Evolutionary conservation across 805 yeast genomes (phyloP), one percentile per base, ranked within the genome.

Genomic region (Candida koratica): DNA sequence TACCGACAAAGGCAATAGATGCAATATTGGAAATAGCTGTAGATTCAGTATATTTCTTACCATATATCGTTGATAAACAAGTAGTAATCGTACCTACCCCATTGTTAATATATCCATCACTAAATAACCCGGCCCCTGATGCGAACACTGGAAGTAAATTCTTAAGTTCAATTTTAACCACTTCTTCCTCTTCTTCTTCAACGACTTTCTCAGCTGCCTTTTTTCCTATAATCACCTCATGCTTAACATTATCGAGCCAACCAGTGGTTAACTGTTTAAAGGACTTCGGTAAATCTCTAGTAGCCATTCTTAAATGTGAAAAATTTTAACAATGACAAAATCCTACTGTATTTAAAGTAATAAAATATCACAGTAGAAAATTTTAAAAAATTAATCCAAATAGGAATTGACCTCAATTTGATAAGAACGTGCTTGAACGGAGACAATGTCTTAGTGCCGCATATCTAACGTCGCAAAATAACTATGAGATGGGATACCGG

Each of bases 71-170:
- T 12, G 71, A 56, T 44, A 89, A 68, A 64, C 89, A 79, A 12
- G 89, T 77, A 23, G 81, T 71, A 12, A 82, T 94, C 7, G 93
- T 73, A 41, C 85, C 75, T 39, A 86, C 83, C 36, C 93, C 79
- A 61, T 85, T 86, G 58, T 88, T 88, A 42, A 86, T 82, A 56
- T 88, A 89, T 36, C 97, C 97, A 61, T 90, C 97, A 24, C 94
- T 81, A 61, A 89, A 88, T 30, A 89, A 69, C 37, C 96, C 97
- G 0, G 96, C 93, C 44, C 97, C 97, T 1, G 95, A 80, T 9
- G 86, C 80, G 37, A 83, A 67, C 33, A 84, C 78, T 5, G 93
- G 79, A 82, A 87, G 74, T 17, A 55, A 43, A 15, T 42, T 49
- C 14, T 43, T 52, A 12, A 15, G 30, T 16, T 23, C 24, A 5